Evolutionary conservation across 2,329 filamentous ascomycete species (phyloP).

Genomic region (Fusarium sp.): DNA sequence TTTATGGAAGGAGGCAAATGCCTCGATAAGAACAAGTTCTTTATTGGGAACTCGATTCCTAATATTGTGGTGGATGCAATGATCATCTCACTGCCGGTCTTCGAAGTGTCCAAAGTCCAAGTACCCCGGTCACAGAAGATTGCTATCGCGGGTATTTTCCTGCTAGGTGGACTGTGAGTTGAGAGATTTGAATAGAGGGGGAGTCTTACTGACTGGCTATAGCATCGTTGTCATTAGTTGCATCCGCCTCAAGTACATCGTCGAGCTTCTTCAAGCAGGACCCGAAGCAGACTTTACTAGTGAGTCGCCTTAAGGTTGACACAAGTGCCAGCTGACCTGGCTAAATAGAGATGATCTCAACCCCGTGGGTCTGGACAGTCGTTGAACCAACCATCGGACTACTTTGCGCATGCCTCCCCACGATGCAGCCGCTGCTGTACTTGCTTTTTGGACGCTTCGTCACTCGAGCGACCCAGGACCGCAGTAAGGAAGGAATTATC

Average conservation of each 20-base stretch:
- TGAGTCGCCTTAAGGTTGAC: neutral
- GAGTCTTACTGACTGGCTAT: neutral
- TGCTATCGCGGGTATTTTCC: conserved; percentile 3
- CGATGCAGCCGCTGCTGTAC: conserved; percentile 4
- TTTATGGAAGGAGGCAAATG: conserved; percentile 1
- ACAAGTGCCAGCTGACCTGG: neutral
- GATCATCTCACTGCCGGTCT: conserved; percentile 4
- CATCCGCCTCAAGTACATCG: conserved; percentile 8
- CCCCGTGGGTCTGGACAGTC: conserved; percentile 4
- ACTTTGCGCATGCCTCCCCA: neutral
- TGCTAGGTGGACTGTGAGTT: conserved; percentile 1
- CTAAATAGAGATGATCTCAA: neutral
- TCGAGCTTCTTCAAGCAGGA: neutral
- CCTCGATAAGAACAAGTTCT: conserved; percentile 1
- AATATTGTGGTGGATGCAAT: conserved; percentile 5
- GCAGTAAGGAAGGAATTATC: conserved; percentile 5
- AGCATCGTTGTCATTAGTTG: conserved; percentile 5
- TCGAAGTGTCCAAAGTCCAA: conserved; percentile 4
- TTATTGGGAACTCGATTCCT: conserved; percentile 5
- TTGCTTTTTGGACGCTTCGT: neutral
- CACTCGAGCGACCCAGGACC: neutral
- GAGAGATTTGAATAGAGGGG: neutral
- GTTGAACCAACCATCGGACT: neutral
- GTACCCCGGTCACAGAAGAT: neutral
- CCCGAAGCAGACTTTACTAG: conserved; percentile 1